Base-by-base conservation (phyloP, 305 asterid genomes). In the Solanum hybrid region DNA sequence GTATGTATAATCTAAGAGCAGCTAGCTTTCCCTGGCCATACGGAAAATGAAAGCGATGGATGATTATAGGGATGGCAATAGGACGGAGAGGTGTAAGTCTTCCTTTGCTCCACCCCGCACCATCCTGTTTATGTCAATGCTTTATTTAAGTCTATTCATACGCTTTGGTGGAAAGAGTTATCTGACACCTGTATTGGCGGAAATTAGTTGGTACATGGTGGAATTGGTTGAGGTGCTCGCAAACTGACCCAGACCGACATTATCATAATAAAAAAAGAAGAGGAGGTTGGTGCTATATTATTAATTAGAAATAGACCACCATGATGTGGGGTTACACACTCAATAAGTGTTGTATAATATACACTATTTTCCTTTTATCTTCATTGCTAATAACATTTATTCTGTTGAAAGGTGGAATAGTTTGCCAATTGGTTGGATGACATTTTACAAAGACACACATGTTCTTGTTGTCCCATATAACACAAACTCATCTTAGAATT, bases 21-120 rank as follows among this genome's bases (percentile, higher is more conserved):
- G 80, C 89, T 85, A 86, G 8, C 84, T 81, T 90, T 93, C 92
- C 97, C 96, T 96, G 91, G 92, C 98, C 91, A 87, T 94, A 92
- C 98, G 95, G 95, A 97, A 94, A 94, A 97, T 95, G 96, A 95
- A 93, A 94, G 97, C 95, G 42, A 95, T 96, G 98, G 97, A 94
- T 73, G 80, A 9, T n/a, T 66, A 9, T 22, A 66, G 29, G 29
- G 73, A 66, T 66, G 73, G 6, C 73, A 66, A n/a, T 66, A 66
- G 73, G 26, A n/a, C 13, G 3, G 14, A 0, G 29, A n/a, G 29
- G 73, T n/a, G 0, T 2, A n/a, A 22, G 72, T 51, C n/a, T 51
- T 51, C 66, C 66, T 0, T 2, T 51, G 8, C 22, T 31, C 32
- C 14, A 1, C 7, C 8, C 64, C 22, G 3, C 3, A 34, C 35